Conservation (phyloP, 2,329 filamentous ascomycete species). For the Scopulariopsis brevicaulis region DNA sequence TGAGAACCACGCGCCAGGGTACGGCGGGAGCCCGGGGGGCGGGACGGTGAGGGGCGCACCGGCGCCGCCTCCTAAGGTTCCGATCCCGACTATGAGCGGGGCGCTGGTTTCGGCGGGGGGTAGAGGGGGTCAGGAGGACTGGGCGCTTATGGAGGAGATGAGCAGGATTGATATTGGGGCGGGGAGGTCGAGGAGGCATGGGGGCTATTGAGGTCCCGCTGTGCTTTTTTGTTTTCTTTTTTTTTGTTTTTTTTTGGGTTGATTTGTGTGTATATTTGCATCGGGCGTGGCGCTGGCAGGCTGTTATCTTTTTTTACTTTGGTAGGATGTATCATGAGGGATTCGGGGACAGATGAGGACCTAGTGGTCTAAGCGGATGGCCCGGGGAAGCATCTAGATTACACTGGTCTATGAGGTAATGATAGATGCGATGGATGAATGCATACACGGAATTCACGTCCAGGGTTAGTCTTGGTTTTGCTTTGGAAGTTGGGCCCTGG, state of each 20-base stretch:
- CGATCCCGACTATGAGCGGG: conserved; percentile 37
- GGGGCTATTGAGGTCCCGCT: conserved; percentile 22
- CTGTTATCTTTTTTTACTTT: not conserved
- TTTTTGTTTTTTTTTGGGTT: not conserved
- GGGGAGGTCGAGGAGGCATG: conserved; percentile 42
- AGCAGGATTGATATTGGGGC: conserved; percentile 54
- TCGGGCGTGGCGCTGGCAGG: not conserved
- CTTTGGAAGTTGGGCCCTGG: not conserved
- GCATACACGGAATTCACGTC: not conserved
- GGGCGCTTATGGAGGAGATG: conserved; percentile 61
- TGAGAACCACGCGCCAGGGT: conserved; percentile 36
- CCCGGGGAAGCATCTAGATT: too few relatives aligned
- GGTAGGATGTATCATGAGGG: not conserved
- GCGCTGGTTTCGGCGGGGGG: conserved; percentile 16
- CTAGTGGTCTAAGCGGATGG: too few relatives aligned
- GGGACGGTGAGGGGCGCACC: conserved; percentile 26
- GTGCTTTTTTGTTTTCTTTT: not conserved
- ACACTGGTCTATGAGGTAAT: too few relatives aligned
- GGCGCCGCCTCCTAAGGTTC: conserved; percentile 61
- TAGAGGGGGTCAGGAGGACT: conserved; percentile 30
- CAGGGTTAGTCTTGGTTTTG: not conserved
- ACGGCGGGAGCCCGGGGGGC: conserved; percentile 15
- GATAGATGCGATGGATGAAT: not conserved
- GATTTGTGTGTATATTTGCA: not conserved
- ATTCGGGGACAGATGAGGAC: too few relatives aligned